phyloP scores from a whole-genome alignment of 495 filamentous ascomycete genomes.

The Trichoderma erinaceum region DNA sequence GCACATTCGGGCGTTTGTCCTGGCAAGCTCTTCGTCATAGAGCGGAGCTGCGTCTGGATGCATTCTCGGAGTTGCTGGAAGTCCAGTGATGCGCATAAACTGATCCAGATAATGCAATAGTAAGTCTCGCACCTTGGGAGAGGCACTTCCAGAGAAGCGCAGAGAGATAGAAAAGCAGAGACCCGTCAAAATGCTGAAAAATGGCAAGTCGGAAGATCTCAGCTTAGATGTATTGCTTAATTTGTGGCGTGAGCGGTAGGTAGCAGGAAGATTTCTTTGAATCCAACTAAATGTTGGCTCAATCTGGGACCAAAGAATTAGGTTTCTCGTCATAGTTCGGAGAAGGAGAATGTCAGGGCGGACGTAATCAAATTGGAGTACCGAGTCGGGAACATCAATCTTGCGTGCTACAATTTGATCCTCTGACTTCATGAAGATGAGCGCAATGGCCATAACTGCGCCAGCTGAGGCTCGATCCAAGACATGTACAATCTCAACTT shows the following conservation, averaged over 20 bases:
- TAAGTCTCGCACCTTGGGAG: constrained; percentile 64
- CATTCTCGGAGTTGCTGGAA: constrained; percentile 39
- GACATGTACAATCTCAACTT: constrained; percentile 81
- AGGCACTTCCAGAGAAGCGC: constrained; percentile 79
- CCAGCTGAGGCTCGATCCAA: constrained; percentile 88
- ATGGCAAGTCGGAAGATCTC: constrained; percentile 74
- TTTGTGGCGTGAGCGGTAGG: constrained; percentile 51
- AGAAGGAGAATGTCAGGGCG: constrained; percentile 89
- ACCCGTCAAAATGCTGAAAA: constrained; percentile 86
- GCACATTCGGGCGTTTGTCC: constrained; percentile 79
- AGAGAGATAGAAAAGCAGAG: constrained; percentile 81
- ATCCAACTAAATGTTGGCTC: constrained; percentile 67
- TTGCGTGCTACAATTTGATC: constrained; percentile 84
- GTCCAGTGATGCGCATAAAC: constrained; percentile 70
- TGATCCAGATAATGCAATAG: constrained; percentile 80
- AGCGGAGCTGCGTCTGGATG: constrained; percentile 33
- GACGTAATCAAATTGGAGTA: constrained; percentile 88
- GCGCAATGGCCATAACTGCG: constrained; percentile 80
- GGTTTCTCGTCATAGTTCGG: constrained; percentile 79
- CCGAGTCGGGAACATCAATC: constrained; percentile 85
- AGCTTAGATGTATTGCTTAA: constrained; percentile 51
- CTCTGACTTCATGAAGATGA: constrained; percentile 97
- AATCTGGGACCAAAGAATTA: constrained; percentile 92
- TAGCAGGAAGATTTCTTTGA: constrained; percentile 58
- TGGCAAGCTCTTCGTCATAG: constrained; percentile 76